These are phyloP conservation scores for Lepidium sativum DNA, from an alignment of 345 rosid species.

Conservation along the genomic window DNA sequence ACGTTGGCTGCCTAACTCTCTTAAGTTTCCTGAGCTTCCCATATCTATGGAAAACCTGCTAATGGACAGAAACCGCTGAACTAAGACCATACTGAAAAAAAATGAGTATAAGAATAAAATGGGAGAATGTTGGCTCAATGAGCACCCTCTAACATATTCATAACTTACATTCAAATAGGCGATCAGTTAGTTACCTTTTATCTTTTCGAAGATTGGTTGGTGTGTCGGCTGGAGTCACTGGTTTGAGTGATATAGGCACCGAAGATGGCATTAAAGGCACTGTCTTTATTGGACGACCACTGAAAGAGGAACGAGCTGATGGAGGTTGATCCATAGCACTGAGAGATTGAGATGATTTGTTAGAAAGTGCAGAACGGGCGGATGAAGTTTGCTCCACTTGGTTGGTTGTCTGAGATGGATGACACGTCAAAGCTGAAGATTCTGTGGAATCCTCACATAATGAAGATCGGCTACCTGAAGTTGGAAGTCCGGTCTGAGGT, in stretches of 20 bases:
- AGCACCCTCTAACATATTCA: not conserved
- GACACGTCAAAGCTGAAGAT: slow-evolving; percentile 24
- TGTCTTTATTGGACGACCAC: slow-evolving; percentile 40
- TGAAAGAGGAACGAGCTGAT: slow-evolving; percentile 42
- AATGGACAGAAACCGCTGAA: slow-evolving; percentile 13
- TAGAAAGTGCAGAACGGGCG: slow-evolving; percentile 29
- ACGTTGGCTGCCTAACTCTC: slow-evolving; percentile 43
- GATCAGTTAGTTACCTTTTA: slow-evolving; percentile 38
- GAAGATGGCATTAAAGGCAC: slow-evolving; percentile 44
- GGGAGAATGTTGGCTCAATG: not conserved
- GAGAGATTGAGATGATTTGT: slow-evolving; percentile 29
- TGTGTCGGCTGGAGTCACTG: slow-evolving; percentile 40
- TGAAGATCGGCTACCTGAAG: slow-evolving; percentile 32
- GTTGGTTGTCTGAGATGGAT: slow-evolving; percentile 34
- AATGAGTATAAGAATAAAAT: not conserved
- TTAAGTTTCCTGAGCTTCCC: slow-evolving; percentile 41
- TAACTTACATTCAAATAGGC: not conserved
- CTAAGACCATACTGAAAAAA: slow-evolving; percentile 4
- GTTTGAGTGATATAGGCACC: slow-evolving; percentile 50
- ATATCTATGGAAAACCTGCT: slow-evolving; percentile 49
- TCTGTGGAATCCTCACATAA: slow-evolving; percentile 27
- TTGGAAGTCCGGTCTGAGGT: slow-evolving; percentile 35
- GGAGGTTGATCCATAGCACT: slow-evolving; percentile 39
- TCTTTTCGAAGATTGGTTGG: slow-evolving; percentile 38
- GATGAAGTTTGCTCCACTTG: slow-evolving; percentile 38